A percentile compares a stretch with the other conserved stretches of the same genome.
Evolutionary conservation across 495 filamentous ascomycete genomes (phyloP).

Genomic region (Terfezia boudieri): DNA sequence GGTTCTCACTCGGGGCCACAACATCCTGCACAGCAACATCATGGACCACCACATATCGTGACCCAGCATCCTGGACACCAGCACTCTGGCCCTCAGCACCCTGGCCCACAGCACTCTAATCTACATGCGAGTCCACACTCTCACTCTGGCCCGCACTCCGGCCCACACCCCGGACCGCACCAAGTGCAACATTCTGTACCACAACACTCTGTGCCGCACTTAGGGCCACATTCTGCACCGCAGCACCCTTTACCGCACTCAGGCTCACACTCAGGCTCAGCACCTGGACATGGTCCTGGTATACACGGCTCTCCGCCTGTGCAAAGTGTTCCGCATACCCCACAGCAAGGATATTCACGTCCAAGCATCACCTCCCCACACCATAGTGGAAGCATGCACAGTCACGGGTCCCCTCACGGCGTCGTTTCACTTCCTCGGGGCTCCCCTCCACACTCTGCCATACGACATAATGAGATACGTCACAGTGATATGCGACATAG

Average conservation of each 20-base stretch:
- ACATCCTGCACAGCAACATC: too few relatives aligned
- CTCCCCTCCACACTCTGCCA: neutral
- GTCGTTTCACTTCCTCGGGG: neutral
- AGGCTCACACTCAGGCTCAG: neutral
- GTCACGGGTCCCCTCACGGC: neutral
- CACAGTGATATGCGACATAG: neutral
- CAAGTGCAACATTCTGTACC: neutral
- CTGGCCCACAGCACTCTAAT: neutral
- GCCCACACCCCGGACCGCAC: conserved; percentile 7
- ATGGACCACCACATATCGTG: too few relatives aligned
- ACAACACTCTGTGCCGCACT: neutral
- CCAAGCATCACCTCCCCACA: neutral
- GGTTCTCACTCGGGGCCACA: too few relatives aligned
- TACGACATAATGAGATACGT: neutral
- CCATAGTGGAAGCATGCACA: neutral
- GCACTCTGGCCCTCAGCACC: conserved; percentile 8
- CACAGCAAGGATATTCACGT: neutral
- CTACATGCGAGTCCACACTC: neutral
- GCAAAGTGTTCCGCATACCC: neutral
- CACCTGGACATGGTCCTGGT: neutral
- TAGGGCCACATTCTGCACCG: neutral
- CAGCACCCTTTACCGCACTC: too few relatives aligned
- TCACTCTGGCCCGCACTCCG: conserved; percentile 11
- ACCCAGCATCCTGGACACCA: conserved; percentile 4
- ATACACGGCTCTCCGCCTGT: neutral